phyloP scores from a whole-genome alignment of 257 asterid genomes.

The Fraxinus excelsior region DNA sequence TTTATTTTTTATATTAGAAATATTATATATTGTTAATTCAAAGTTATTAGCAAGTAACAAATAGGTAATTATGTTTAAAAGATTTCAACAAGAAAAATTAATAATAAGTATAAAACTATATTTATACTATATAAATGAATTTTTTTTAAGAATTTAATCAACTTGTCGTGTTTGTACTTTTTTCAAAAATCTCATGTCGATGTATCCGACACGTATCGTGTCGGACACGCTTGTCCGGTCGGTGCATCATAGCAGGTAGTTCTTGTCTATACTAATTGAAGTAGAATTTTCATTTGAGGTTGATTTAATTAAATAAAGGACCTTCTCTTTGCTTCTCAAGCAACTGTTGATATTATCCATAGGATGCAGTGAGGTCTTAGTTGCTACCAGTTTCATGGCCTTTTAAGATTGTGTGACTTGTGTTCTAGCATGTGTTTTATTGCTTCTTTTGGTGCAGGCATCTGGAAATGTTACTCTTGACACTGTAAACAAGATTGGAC shows the following conservation, averaged over 20 bases:
- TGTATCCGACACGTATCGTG: too few relatives aligned
- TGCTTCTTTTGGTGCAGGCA: conserved; percentile 57
- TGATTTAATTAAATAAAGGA: background rate
- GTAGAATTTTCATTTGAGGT: background rate
- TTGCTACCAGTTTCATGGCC: background rate
- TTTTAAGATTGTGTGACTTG: background rate
- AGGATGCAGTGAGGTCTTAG: background rate
- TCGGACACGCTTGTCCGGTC: too few relatives aligned
- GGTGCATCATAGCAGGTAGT: background rate
- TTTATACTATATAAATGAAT: too few relatives aligned
- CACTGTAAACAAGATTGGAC: conserved; percentile 84
- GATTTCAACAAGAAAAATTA: too few relatives aligned
- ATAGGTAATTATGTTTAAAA: too few relatives aligned
- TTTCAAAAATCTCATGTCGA: too few relatives aligned
- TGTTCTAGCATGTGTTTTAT: conserved; percentile 16
- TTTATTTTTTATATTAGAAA: too few relatives aligned
- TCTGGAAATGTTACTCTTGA: conserved; percentile 97
- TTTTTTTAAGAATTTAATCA: too few relatives aligned
- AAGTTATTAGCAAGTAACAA: too few relatives aligned
- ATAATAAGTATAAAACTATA: too few relatives aligned
- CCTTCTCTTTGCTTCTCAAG: conserved; percentile 9
- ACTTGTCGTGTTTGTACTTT: too few relatives aligned
- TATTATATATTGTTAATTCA: too few relatives aligned
- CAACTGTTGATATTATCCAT: background rate
- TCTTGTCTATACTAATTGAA: background rate